A percentile compares a stretch with the other conserved stretches of the same genome.
These are phyloP conservation scores for Juglanconis sp. DNA, from an alignment of 2,329 filamentous ascomycete genomes.

Conservation along the genomic window DNA sequence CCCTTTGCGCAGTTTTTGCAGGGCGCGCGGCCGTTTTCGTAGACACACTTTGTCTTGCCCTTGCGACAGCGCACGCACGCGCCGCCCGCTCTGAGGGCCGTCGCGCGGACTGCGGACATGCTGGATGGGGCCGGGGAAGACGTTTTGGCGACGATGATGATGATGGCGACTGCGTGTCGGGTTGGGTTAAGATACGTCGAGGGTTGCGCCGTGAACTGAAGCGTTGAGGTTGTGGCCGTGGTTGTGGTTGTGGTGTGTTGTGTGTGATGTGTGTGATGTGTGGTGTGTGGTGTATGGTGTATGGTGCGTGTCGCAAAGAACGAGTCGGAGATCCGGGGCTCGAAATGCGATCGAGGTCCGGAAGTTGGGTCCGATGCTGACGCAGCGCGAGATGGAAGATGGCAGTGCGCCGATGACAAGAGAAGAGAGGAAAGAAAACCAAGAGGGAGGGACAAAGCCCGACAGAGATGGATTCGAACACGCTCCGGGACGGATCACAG, in stretches of 20 bases:
- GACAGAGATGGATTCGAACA: neutral
- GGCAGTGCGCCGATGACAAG: neutral
- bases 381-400: slow-evolving; percentile 4
- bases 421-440: neutral
- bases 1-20: slow-evolving; percentile 64
- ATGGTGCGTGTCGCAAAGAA: too few relatives aligned
- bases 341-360: slow-evolving; percentile 10
- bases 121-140: slow-evolving; percentile 8
- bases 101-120: slow-evolving; percentile 54
- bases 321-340: slow-evolving; percentile 16
- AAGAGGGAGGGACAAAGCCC: neutral
- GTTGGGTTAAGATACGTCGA: neutral
- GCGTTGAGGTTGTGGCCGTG: neutral
- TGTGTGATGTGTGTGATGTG: neutral
- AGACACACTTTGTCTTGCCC: slow-evolving; percentile 63
- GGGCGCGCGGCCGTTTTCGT: slow-evolving; percentile 59
- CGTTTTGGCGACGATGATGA: neutral
- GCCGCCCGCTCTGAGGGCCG: slow-evolving; percentile 58
- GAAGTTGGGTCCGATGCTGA: slow-evolving; percentile 11
- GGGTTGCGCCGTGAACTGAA: neutral
- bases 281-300: neutral
- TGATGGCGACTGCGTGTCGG: neutral
- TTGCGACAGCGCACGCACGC: slow-evolving; percentile 63
- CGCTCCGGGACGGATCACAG: neutral
- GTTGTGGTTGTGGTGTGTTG: neutral